Conservation (phyloP, 164 flowering plant genomes). For the Aristolochia fimbriata region DNA sequence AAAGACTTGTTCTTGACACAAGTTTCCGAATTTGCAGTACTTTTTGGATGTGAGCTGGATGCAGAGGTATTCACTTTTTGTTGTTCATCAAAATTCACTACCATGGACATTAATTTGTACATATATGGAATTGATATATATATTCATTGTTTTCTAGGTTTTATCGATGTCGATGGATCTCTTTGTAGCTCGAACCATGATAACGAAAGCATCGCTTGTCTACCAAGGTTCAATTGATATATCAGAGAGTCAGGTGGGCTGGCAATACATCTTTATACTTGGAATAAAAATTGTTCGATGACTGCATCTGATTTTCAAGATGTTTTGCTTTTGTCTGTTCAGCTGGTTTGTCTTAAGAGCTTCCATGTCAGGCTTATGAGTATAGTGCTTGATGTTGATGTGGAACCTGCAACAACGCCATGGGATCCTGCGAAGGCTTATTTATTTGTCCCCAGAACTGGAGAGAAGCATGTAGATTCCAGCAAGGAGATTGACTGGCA, state of each 20-base stretch:
- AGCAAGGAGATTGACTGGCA: constrained; percentile 66
- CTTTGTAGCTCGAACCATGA: constrained; percentile 92
- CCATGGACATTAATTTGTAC: too few relatives aligned
- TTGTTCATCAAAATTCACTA: neutral
- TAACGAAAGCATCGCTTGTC: constrained; percentile 74
- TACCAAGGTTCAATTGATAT: constrained; percentile 58
- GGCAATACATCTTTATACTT: neutral
- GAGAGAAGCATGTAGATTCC: constrained; percentile 41
- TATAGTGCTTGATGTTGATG: constrained; percentile 98
- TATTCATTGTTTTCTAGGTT: constrained; percentile 35
- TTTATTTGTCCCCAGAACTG: constrained; percentile 72
- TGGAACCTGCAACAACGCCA: constrained; percentile 92
- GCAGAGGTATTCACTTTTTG: constrained; percentile 57
- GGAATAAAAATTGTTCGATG: too few relatives aligned
- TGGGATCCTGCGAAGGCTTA: constrained; percentile 99
- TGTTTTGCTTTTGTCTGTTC: constrained; percentile 12
- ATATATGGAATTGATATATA: too few relatives aligned
- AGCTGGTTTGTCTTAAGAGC: constrained; percentile 81
- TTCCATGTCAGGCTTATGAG: constrained; percentile 99
- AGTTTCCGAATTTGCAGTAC: constrained; percentile 87
- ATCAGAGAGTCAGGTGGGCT: constrained; percentile 58
- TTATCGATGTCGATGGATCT: constrained; percentile 99
- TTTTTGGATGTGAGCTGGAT: constrained; percentile 96
- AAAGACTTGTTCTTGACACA: constrained; percentile 72
- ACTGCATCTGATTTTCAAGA: too few relatives aligned